Percentiles rank a stretch among this genome's conserved stretches.
Conservation (phyloP, 1,284 basidiomycete species). For the Kwoniella shivajii region DNA sequence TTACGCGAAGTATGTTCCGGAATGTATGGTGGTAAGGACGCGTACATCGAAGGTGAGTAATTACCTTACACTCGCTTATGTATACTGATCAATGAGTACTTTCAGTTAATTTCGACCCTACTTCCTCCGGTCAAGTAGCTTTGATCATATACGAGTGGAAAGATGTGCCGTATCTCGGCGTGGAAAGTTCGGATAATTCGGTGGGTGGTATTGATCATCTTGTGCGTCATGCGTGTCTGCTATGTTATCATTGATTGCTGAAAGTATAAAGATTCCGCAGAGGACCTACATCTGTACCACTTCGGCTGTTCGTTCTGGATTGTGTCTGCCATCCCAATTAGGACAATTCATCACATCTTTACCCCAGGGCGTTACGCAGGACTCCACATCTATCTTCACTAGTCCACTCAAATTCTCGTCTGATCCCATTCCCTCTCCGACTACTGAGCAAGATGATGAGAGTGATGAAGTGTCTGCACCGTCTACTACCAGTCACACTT, state of each 20-base stretch:
- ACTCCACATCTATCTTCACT: conserved; percentile 63
- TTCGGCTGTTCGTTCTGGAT: conserved; percentile 62
- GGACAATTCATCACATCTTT: conserved; percentile 82
- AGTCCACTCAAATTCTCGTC: conserved; percentile 49
- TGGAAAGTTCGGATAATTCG: conserved; percentile 39
- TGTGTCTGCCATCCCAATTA: conserved; percentile 69
- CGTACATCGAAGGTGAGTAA: conserved; percentile 79
- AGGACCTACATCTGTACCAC: conserved; percentile 81
- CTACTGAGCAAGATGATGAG: conserved; percentile 7
- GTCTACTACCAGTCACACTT: conserved; percentile 14
- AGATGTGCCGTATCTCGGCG: conserved; percentile 82
- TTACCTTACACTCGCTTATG: too few relatives aligned
- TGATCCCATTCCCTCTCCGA: conserved; percentile 20
- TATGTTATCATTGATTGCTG: too few relatives aligned
- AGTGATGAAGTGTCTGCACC: conserved; percentile 22
- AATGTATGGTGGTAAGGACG: conserved; percentile 80
- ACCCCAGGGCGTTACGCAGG: conserved; percentile 62
- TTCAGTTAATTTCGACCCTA: conserved; percentile 75
- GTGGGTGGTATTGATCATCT: conserved; percentile 35
- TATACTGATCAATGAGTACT: not conserved
- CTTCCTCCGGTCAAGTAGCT: conserved; percentile 83
- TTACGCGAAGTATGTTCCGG: conserved; percentile 85
- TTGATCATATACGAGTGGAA: conserved; percentile 95
- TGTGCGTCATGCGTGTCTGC: not conserved
- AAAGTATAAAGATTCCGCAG: conserved; percentile 57